A percentile compares a stretch with the other conserved stretches of the same genome.
These are phyloP conservation scores for Flaveria sonorensis DNA, from an alignment of 129 eudicot species.

Conservation along the genomic window DNA sequence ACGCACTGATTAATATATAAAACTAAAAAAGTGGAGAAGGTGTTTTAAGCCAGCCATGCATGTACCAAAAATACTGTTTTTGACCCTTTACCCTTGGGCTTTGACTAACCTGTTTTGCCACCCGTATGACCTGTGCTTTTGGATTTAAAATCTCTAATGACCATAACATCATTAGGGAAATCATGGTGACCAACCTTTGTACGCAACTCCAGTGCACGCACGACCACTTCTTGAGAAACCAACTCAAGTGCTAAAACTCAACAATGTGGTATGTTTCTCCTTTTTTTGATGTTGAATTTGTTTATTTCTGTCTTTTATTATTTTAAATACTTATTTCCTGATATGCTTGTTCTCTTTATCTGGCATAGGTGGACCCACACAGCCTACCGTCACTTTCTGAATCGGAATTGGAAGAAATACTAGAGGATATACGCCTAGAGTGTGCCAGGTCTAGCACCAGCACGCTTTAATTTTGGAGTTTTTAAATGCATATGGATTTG, in stretches of 20 bases:
- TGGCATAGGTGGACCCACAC: conserved; percentile 58
- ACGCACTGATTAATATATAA: background rate
- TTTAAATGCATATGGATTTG: conserved; percentile 6
- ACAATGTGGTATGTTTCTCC: conserved; percentile 68
- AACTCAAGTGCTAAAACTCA: conserved; percentile 71
- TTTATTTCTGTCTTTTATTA: background rate
- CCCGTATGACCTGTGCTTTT: background rate
- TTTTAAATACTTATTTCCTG: background rate
- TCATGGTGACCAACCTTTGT: conserved; percentile 50
- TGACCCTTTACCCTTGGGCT: background rate
- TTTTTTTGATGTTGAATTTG: background rate
- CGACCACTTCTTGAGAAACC: conserved; percentile 79
- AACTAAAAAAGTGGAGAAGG: background rate
- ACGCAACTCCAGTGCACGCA: conserved; percentile 83
- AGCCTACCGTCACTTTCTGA: conserved; percentile 59
- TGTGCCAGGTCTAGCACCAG: conserved; percentile 66
- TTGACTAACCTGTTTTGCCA: conserved; percentile 1
- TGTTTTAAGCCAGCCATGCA: background rate
- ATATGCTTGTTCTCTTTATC: conserved; percentile 5
- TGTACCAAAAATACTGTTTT: background rate
- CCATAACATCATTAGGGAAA: conserved; percentile 51
- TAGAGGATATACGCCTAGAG: conserved; percentile 86
- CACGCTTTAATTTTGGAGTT: background rate
- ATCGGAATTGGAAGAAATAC: conserved; percentile 65
- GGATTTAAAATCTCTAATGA: conserved; percentile 10